These are phyloP conservation scores for Escovopsis sp. DNA, from an alignment of 2,329 filamentous ascomycete genomes.

Conservation along the genomic window DNA sequence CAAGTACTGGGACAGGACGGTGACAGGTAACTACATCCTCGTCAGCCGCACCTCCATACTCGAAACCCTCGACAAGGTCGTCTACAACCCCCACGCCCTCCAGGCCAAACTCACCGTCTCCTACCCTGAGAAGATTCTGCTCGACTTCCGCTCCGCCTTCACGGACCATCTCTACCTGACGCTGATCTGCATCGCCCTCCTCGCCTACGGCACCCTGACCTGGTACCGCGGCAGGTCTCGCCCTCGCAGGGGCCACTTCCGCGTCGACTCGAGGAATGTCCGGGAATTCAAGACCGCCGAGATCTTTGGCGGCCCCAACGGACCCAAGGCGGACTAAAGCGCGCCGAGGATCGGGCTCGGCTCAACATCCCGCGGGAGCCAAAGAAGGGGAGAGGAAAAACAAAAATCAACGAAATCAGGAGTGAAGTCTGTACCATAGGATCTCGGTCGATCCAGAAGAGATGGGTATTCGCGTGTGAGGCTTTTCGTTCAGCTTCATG, in stretches of 20 bases:
- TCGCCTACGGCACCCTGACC: constrained; percentile 36
- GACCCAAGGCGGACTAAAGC: constrained; percentile 20
- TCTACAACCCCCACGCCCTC: constrained; percentile 54
- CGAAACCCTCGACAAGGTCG: constrained; percentile 64
- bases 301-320: constrained; percentile 33
- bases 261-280: constrained; percentile 36
- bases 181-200: constrained; percentile 40
- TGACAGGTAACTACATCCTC: constrained; percentile 78
- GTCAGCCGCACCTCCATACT: constrained; percentile 82
- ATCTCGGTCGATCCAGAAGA: too few species aligned
- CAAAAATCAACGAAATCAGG: neutral
- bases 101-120: constrained; percentile 65
- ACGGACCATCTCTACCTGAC: constrained; percentile 45
- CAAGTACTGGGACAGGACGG: constrained; percentile 86
- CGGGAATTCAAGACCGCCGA: constrained; percentile 52
- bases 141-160: constrained; percentile 45
- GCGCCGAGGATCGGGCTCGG: too few species aligned
- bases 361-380: too few species aligned
- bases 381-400: neutral
- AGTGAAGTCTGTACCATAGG: too few species aligned
- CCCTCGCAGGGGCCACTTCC: constrained; percentile 42
- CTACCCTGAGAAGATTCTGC: constrained; percentile 56
- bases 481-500: too few species aligned
- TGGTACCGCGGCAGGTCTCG: constrained; percentile 42
- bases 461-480: too few species aligned